A percentile compares a stretch with the other conserved stretches of the same genome.
Evolutionary conservation across 257 asterid genomes (phyloP).

Genomic region (Solanum etuberosum): DNA sequence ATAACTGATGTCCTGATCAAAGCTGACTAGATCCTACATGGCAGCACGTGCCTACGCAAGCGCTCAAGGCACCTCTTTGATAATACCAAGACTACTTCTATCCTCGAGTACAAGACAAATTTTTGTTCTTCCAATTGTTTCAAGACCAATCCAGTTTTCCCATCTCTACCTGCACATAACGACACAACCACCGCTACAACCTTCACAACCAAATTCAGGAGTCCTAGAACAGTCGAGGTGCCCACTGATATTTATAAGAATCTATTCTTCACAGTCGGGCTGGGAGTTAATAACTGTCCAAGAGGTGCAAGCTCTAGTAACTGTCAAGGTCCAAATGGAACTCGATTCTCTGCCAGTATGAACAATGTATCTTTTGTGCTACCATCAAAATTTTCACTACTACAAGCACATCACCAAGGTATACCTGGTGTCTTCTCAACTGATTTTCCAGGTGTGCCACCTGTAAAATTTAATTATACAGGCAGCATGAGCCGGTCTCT

Average conservation of each 20-base stretch:
- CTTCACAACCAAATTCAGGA: conserved; percentile 50
- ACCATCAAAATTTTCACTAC: too few relatives aligned
- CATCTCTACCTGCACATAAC: conserved; percentile 61
- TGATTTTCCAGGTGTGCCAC: too few relatives aligned
- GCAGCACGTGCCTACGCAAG: conserved; percentile 84
- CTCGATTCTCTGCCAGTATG: too few relatives aligned
- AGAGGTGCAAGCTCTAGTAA: background rate
- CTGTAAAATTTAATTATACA: too few relatives aligned
- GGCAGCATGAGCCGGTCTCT: too few relatives aligned
- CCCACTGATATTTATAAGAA: conserved; percentile 13
- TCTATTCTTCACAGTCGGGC: background rate
- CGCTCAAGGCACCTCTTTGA: conserved; percentile 80
- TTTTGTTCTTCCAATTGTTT: conserved; percentile 38
- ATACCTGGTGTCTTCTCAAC: too few relatives aligned
- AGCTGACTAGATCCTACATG: conserved; percentile 3
- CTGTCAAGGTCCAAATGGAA: background rate
- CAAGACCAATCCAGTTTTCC: conserved; percentile 27
- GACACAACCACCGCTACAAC: conserved; percentile 68
- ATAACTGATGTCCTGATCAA: background rate
- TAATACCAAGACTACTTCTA: conserved; percentile 84
- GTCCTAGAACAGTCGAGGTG: conserved; percentile 38
- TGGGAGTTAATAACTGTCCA: background rate
- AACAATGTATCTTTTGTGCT: too few relatives aligned
- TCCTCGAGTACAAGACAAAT: conserved; percentile 48
- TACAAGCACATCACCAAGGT: too few relatives aligned